Evolutionary conservation across 768 basidiomycete species (phyloP).

Genomic region (Gloeostereum incarnatum): DNA sequence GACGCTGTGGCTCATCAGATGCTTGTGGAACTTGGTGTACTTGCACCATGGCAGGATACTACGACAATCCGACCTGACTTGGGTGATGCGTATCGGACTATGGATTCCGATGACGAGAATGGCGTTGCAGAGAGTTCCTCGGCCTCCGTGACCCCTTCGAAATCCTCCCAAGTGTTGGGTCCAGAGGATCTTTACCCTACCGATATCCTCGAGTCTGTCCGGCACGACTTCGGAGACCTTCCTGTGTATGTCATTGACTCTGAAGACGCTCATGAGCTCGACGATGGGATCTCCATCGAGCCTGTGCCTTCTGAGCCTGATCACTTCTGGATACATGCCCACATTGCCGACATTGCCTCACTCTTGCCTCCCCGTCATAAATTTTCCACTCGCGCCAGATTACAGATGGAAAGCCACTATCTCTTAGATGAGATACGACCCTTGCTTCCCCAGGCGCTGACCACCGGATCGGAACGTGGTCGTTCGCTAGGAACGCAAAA

Average conservation of each 20-base stretch:
- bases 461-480: conserved; percentile 17
- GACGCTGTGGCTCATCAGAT: conserved; percentile 32
- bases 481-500: conserved; percentile 23
- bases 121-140: conserved; percentile 10
- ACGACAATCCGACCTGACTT: conserved; percentile 28
- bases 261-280: conserved; percentile 69
- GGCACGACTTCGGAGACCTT: conserved; percentile 79
- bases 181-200: conserved; percentile 53
- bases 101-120: conserved; percentile 7
- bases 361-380: conserved; percentile 63
- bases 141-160: conserved; percentile 10
- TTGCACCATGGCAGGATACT: conserved; percentile 77
- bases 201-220: conserved; percentile 61
- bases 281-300: conserved; percentile 89
- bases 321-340: conserved; percentile 75
- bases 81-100: conserved; percentile 12
- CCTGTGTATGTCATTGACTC: conserved; percentile 89
- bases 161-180: conserved; percentile 29
- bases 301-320: conserved; percentile 47
- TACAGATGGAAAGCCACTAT: conserved; percentile 49
- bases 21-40: conserved; percentile 62
- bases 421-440: conserved; percentile 52
- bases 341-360: conserved; percentile 88
- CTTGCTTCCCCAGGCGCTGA: conserved; percentile 61
- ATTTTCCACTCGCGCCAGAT: conserved; percentile 48